These are phyloP conservation scores for Kalmusia sp. DNA, from an alignment of 2,329 filamentous ascomycete genomes.

Conservation along the genomic window DNA sequence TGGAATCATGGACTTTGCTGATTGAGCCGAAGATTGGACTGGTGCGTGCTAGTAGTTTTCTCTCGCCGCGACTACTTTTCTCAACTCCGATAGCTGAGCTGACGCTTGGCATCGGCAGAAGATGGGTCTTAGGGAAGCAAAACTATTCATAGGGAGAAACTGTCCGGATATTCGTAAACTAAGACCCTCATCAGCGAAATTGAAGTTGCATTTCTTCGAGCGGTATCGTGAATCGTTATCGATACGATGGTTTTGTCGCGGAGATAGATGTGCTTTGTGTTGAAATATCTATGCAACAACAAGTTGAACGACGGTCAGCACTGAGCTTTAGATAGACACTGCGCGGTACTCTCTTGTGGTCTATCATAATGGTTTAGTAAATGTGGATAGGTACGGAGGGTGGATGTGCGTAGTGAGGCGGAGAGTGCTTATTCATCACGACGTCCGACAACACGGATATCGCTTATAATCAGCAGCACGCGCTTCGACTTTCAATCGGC, in stretches of 20 bases:
- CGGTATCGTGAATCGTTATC: too few species aligned
- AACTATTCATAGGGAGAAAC: not conserved
- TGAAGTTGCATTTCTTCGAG: not conserved
- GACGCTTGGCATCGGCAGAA: not conserved
- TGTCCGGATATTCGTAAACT: not conserved
- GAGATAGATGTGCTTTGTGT: too few species aligned
- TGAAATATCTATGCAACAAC: too few species aligned
- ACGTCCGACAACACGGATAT: not conserved
- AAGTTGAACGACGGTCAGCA: too few species aligned
- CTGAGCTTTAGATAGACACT: too few species aligned
- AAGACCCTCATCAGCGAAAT: not conserved
- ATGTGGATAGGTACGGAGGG: not conserved
- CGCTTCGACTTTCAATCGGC: not conserved
- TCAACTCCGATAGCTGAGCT: not conserved
- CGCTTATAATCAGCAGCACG: too few species aligned
- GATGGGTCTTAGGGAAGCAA: not conserved
- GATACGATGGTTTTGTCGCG: too few species aligned
- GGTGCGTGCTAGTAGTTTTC: not conserved
- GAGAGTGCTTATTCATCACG: constrained; percentile 1
- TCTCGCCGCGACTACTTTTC: not conserved
- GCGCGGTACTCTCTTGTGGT: not conserved
- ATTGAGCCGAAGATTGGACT: not conserved
- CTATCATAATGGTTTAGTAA: not conserved
- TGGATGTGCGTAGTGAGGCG: not conserved
- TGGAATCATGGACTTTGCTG: constrained; percentile 3